Base-by-base conservation (phyloP, 2,329 filamentous ascomycete species). In the Bipolaris victoriae region DNA sequence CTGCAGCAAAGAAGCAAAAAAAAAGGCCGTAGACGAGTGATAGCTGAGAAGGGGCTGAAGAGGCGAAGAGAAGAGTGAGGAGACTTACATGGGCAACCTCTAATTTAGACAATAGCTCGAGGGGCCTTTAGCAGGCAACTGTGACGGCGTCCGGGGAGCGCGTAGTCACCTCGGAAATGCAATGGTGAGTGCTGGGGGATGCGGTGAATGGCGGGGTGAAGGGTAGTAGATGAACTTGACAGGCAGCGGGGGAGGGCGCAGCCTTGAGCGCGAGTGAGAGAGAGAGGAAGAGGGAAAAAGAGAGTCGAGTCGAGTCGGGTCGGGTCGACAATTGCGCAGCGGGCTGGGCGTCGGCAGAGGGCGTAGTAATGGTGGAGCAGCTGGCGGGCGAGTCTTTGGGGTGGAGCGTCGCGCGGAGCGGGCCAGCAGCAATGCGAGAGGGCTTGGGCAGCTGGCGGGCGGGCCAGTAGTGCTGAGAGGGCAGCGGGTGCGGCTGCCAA, bases 121-220 rank as follows among this genome's bases (percentile, higher is more conserved):
- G 35, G 40, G 41, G 55, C 41, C 48, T 11, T 29, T 29, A 46
- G 58, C 60, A 41, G 41, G 40, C 51, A 39, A 48, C 54, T 54
- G 60, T 58, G 62, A 57, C 49, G 48, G 48, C 53, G 22, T 58
- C 20, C 13, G 56, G 54, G 40, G 40, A 40, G 52, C 52, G 61
- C 45, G 48, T 57, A 43, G 58, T 39, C 60, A 52, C 51, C 44
- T 55, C 57, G 29, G n/a, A 29, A n/a, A 33, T 45, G 48, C 48
- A 47, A 55, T 46, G 48, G 63, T 40, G 54, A 31, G 47, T 50
- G 58, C 56, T 39, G 35, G 55, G 50, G 59, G 56, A 58, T 56
- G 64, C 63, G 60, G 66, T 67, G 67, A 67, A 69, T 72, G 52
- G 72, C 66, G 72, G 72, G 72, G 72, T 53, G 62, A 53, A 58